Evolutionary conservation across 2,329 filamentous ascomycete genomes (phyloP), one percentile per base, ranked within the genome.

Genomic region (Nothophaeocryptopus gaeumannii): DNA sequence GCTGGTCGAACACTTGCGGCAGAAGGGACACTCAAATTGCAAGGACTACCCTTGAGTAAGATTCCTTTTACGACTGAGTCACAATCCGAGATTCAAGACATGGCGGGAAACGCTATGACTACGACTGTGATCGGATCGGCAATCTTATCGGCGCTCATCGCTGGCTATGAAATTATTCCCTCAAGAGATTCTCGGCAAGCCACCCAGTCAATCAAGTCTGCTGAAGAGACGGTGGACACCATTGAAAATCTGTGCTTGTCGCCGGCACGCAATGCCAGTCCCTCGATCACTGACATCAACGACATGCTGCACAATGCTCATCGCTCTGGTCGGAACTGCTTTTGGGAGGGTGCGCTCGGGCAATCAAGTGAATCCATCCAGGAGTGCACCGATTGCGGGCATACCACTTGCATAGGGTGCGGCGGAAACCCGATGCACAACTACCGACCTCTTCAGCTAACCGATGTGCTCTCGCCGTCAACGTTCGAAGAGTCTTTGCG

Each of bases 71-170:
- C 79, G 0, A 77, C 77, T 8, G 83, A 91, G 59, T 78, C 76
- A 0, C 54, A 66, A 0, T 57, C 63, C 1, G 67, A 90, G 13
- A 71, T 88, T 2, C 81, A 84, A 54, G 81, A 89, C 56, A 71
- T 92, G 2, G 86, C 85, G 2, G 88, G 88, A 0, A 92, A 93
- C 64, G 88, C 88, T 0, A 92, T 92, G 88, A 83, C 80, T 1
- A 82, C 81, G 0, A 86, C 87, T 0, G 84, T 89, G 1, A 81
- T 90, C 8, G 85, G 83, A 2, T 74, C 79, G 1, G 78, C 80
- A 0, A 76, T 87, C 1, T 60, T 88, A 2, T 72, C 81, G 1
- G 77, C 81, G 0, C 65, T 91, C 1, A 76, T 82, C 74, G 54
- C 68, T 26, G 70, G 68, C 3, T 50, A 51, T 26, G 5, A 56